These are phyloP conservation scores for Tetradesmus obliquus DNA, from an alignment of 139 green algal species.

Conservation along the genomic window DNA sequence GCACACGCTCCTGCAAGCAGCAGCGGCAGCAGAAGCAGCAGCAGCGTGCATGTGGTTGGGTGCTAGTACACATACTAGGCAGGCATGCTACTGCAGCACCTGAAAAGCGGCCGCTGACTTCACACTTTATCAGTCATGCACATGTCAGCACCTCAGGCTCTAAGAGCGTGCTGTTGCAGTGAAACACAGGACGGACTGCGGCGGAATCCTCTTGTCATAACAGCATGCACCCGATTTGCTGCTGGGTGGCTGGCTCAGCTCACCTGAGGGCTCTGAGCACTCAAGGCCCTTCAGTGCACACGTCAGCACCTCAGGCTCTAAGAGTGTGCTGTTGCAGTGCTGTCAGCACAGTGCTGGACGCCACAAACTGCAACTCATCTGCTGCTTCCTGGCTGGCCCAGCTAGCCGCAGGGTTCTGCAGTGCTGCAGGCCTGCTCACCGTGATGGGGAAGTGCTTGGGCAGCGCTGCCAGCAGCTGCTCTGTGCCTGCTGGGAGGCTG, in stretches of 20 bases:
- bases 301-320: too few relatives aligned
- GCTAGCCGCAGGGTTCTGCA: too few relatives aligned
- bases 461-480: conserved; percentile 12
- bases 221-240: too few relatives aligned
- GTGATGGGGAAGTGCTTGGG: conserved; percentile 9
- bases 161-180: too few relatives aligned
- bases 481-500: not conserved
- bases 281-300: too few relatives aligned
- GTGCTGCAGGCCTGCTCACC: not conserved
- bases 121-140: too few relatives aligned
- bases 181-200: too few relatives aligned
- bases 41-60: not conserved
- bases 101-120: not conserved
- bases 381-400: not conserved
- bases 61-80: not conserved
- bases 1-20: not conserved
- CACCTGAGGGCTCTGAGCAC: too few relatives aligned
- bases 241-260: too few relatives aligned
- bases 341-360: not conserved
- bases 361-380: too few relatives aligned
- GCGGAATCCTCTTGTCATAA: too few relatives aligned
- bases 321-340: not conserved
- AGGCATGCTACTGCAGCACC: not conserved
- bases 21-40: not conserved
- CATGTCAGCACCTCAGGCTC: too few relatives aligned